phyloP scores from a whole-genome alignment of 2,329 filamentous ascomycete genomes.

The Saccharata proteae region DNA sequence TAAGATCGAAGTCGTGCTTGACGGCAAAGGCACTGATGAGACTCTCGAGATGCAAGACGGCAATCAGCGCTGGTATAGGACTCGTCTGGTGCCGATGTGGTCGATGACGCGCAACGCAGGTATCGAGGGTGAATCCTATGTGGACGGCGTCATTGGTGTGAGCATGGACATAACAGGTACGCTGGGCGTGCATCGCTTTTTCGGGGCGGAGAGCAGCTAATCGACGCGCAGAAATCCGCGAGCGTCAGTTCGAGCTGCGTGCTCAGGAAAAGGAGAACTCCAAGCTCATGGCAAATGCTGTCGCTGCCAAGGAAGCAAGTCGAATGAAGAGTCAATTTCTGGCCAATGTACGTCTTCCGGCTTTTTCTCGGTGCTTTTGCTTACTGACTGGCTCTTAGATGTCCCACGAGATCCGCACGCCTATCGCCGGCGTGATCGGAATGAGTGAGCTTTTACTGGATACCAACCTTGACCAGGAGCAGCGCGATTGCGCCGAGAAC shows the following conservation, averaged over 20 bases:
- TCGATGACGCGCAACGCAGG: constrained; percentile 43
- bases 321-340: constrained; percentile 70
- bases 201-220: neutral
- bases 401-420: constrained; percentile 69
- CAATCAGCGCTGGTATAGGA: constrained; percentile 56
- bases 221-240: constrained; percentile 42
- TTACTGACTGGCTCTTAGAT: no score
- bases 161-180: constrained; percentile 59
- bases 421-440: constrained; percentile 68
- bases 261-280: constrained; percentile 57
- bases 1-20: constrained; percentile 52
- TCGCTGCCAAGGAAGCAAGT: constrained; percentile 68
- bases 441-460: constrained; percentile 66
- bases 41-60: constrained; percentile 51
- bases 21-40: constrained; percentile 48
- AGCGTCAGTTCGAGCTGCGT: constrained; percentile 50
- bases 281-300: constrained; percentile 59
- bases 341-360: constrained; percentile 52
- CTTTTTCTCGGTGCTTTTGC: constrained; percentile 31
- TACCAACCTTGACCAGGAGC: constrained; percentile 55
- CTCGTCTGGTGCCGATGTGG: constrained; percentile 55
- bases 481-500: constrained; percentile 63
- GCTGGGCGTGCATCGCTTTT: neutral
- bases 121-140: constrained; percentile 37
- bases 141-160: constrained; percentile 67